Percentiles rank a stretch among this genome's conserved stretches.
phyloP scores from a whole-genome alignment of 139 green algal genomes.

The Desmodesmus armatus region DNA sequence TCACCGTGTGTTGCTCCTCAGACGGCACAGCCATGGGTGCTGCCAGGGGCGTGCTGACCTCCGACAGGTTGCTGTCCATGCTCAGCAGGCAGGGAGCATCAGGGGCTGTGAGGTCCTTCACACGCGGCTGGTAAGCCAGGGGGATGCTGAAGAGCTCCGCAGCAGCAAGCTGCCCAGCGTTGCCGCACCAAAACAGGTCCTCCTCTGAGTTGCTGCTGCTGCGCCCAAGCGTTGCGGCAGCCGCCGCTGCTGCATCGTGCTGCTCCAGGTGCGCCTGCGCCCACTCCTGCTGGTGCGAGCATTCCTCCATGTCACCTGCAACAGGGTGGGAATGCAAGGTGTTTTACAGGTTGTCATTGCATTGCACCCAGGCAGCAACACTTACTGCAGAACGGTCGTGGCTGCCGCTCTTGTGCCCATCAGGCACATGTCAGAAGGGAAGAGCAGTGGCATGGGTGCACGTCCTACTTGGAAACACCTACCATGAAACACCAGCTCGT shows the following conservation, averaged over 20 bases:
- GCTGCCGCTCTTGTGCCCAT: too few species aligned
- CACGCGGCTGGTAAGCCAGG: slow-evolving; percentile 16
- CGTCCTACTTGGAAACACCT: too few species aligned
- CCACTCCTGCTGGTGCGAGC: too few species aligned
- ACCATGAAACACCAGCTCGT: not conserved
- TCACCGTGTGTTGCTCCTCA: not conserved
- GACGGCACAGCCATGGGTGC: not conserved
- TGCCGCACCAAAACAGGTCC: not conserved
- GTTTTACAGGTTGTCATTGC: too few species aligned
- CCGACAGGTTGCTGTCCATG: not conserved
- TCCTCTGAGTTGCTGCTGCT: not conserved
- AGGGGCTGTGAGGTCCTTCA: slow-evolving; percentile 23
- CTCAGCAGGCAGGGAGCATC: not conserved
- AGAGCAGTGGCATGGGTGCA: too few species aligned
- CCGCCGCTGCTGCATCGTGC: not conserved
- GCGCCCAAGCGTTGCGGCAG: not conserved
- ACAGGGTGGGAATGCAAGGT: too few species aligned
- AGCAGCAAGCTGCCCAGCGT: not conserved
- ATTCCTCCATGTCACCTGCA: too few species aligned
- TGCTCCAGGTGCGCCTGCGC: not conserved
- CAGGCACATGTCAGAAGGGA: too few species aligned
- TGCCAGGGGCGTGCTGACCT: not conserved
- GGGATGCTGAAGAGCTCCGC: slow-evolving; percentile 16
- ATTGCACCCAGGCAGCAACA: too few species aligned
- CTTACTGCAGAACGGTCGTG: too few species aligned